A percentile compares a stretch with the other conserved stretches of the same genome.
Conservation (phyloP, 192 early-diverging fungal genomes). For the Rhizophagus sp. region DNA sequence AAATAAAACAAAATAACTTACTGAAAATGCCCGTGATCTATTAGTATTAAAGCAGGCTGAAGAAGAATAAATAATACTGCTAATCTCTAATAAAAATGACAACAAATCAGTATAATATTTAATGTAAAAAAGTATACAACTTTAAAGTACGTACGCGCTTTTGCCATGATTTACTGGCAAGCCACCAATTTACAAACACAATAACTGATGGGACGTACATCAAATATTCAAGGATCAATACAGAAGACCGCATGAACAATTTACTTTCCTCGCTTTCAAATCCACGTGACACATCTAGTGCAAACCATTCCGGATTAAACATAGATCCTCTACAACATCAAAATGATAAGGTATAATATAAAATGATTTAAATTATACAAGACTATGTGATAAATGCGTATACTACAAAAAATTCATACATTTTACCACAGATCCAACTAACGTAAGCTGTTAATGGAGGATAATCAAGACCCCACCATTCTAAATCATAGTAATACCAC, state of each 20-base stretch:
- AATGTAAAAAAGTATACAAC: not conserved
- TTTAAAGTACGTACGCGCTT: not conserved
- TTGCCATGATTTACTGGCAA: conserved; percentile 37
- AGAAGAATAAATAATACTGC: conserved; percentile 62
- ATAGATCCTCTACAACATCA: conserved; percentile 56
- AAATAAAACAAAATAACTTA: conserved; percentile 20
- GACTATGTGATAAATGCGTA: not conserved
- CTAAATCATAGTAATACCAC: conserved; percentile 89
- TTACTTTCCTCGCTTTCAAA: conserved; percentile 72
- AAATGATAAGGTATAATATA: not conserved
- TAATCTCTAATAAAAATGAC: not conserved
- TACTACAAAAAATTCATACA: conserved; percentile 49
- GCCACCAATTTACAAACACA: conserved; percentile 60
- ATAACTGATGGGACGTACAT: conserved; percentile 79
- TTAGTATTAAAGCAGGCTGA: conserved; percentile 86
- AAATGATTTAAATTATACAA: not conserved
- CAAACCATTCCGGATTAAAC: conserved; percentile 85
- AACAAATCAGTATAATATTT: not conserved
- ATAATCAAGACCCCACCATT: conserved; percentile 98
- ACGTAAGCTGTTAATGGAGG: conserved; percentile 95
- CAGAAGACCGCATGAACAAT: conserved; percentile 89
- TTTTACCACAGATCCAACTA: conserved; percentile 79
- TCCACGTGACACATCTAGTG: conserved; percentile 83
- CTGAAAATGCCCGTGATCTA: conserved; percentile 98
- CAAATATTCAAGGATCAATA: conserved; percentile 70